A percentile compares a stretch with the other conserved stretches of the same genome.
These are phyloP conservation scores for Kuraishia borneana DNA, from an alignment of 805 yeast genomes.

Conservation along the genomic window DNA sequence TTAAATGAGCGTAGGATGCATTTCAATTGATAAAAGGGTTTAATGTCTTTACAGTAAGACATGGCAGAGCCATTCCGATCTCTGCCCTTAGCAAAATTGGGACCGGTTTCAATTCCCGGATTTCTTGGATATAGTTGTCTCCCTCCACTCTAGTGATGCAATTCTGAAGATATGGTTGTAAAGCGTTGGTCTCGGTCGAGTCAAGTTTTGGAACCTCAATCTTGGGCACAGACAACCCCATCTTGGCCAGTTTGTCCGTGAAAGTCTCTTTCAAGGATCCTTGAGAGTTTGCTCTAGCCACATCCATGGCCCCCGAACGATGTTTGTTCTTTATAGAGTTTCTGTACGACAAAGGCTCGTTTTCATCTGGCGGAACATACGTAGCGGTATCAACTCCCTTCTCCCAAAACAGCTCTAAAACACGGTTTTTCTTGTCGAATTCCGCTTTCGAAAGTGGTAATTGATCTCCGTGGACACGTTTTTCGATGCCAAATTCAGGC, in stretches of 20 bases:
- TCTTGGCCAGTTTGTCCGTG: slow-evolving; percentile 31
- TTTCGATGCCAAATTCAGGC: slow-evolving; percentile 91
- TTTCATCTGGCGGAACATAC: slow-evolving; percentile 83
- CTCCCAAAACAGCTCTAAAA: slow-evolving; percentile 86
- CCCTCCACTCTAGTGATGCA: slow-evolving; percentile 53
- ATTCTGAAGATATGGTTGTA: slow-evolving; percentile 47
- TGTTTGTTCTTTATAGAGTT: slow-evolving; percentile 69
- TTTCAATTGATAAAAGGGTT: slow-evolving; percentile 69
- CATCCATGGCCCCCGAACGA: slow-evolving; percentile 59
- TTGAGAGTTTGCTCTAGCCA: slow-evolving; percentile 46
- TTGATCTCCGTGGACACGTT: slow-evolving; percentile 96
- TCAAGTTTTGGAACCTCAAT: slow-evolving; percentile 16
- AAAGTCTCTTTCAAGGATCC: slow-evolving; percentile 28
- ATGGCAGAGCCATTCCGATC: slow-evolving; percentile 91
- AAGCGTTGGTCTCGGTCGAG: slow-evolving; percentile 17
- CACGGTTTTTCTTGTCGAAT: slow-evolving; percentile 56
- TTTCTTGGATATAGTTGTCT: slow-evolving; percentile 63
- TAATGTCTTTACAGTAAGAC: slow-evolving; percentile 81
- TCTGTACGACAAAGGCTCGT: slow-evolving; percentile 64
- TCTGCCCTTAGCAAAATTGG: slow-evolving; percentile 86
- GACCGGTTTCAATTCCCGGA: slow-evolving; percentile 62
- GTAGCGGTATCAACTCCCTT: slow-evolving; percentile 87
- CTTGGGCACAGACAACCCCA: slow-evolving; percentile 41
- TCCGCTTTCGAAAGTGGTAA: slow-evolving; percentile 88
- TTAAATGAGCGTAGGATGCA: too few species aligned